phyloP scores from a whole-genome alignment of 352 stramenopile genomes.

The Pythium myriotylum region DNA sequence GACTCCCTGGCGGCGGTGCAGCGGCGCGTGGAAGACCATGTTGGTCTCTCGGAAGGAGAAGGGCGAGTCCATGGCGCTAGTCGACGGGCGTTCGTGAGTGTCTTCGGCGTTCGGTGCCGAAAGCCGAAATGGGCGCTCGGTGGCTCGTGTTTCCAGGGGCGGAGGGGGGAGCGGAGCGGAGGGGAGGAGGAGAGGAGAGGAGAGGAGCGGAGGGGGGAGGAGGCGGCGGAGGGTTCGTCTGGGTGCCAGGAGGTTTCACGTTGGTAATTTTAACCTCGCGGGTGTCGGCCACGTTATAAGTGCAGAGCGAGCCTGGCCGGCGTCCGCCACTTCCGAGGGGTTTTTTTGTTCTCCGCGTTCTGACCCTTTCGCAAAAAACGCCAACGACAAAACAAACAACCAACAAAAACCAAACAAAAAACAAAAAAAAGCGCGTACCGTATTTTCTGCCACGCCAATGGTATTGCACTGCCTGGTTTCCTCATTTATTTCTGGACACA shows the following conservation, averaged over 20 bases:
- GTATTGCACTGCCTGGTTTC: conserved; percentile 12
- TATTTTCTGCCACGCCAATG: conserved; percentile 11
- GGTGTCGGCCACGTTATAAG: conserved; percentile 2
- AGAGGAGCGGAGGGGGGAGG: neutral
- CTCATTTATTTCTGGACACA: conserved; percentile 17
- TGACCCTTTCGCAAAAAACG: neutral
- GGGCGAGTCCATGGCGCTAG: conserved; percentile 9
- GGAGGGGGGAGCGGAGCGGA: neutral
- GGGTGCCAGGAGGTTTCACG: conserved; percentile 3
- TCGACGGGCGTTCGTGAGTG: conserved; percentile 4
- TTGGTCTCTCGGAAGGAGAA: conserved; percentile 17
- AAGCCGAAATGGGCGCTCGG: no score
- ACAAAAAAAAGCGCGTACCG: no score
- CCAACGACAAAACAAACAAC: neutral
- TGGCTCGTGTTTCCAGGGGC: neutral
- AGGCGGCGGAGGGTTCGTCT: neutral
- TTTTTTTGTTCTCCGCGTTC: neutral
- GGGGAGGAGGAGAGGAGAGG: conserved; percentile 2
- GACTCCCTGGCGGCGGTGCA: conserved; percentile 16
- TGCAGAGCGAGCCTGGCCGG: neutral
- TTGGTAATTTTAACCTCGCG: conserved; percentile 27
- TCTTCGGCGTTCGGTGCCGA: conserved; percentile 21
- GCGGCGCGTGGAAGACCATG: conserved; percentile 30
- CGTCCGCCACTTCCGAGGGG: neutral
- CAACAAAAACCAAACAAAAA: no score